Evolutionary conservation across 2,329 filamentous ascomycete genomes (phyloP).

Genomic region (Cytospora leucostoma): DNA sequence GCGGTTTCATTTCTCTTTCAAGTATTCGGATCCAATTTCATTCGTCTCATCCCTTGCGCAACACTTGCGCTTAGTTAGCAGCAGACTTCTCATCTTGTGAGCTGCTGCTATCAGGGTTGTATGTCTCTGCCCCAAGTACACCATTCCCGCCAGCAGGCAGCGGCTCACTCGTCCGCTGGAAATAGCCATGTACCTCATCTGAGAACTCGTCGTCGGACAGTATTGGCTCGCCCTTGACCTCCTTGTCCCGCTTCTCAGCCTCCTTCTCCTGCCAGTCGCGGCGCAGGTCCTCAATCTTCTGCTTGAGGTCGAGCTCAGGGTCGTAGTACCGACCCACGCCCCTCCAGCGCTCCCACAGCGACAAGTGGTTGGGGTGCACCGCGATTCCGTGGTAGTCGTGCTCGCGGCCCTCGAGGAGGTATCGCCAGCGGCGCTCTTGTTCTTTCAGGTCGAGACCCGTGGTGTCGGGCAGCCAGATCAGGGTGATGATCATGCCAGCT

Average conservation of each 20-base stretch:
- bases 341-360: constrained; percentile 79
- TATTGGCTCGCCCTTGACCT: constrained; percentile 42
- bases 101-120: background rate
- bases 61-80: background rate
- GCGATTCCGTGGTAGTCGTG: constrained; percentile 91
- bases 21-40: background rate
- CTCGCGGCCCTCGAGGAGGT: constrained; percentile 75
- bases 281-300: constrained; percentile 82
- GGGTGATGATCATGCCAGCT: constrained; percentile 79
- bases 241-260: constrained; percentile 49
- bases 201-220: constrained; percentile 52
- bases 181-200: constrained; percentile 57
- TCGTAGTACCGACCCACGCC: constrained; percentile 83
- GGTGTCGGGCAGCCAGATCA: constrained; percentile 89
- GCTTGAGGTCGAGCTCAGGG: constrained; percentile 77
- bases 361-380: constrained; percentile 85
- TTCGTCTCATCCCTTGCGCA: background rate
- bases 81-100: background rate
- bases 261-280: constrained; percentile 60
- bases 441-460: constrained; percentile 96
- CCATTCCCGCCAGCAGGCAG: background rate
- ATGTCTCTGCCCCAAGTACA: background rate
- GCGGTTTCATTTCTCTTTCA: background rate
- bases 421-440: constrained; percentile 91
- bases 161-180: constrained; percentile 39